phyloP scores from a whole-genome alignment of 2,329 filamentous ascomycete species.

The Helminthosporium solani region DNA sequence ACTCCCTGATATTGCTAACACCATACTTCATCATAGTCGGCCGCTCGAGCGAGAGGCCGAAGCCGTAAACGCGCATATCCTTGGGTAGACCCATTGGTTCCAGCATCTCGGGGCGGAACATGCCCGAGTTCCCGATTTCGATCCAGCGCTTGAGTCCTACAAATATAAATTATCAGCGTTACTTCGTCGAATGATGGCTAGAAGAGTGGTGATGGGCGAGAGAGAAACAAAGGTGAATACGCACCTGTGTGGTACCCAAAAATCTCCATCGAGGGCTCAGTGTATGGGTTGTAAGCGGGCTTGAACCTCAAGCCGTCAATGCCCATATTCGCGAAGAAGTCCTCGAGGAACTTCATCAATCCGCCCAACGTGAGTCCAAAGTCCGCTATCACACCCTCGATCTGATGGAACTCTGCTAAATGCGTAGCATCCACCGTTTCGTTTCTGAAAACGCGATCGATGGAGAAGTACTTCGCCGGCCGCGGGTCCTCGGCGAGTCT shows the following conservation, averaged over 20 bases:
- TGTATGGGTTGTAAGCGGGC: constrained; percentile 82
- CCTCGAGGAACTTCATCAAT: constrained; percentile 69
- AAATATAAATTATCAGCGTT: background rate
- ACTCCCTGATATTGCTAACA: constrained; percentile 79
- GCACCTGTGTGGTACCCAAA: constrained; percentile 86
- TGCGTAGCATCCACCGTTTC: constrained; percentile 97
- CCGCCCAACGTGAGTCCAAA: constrained; percentile 90
- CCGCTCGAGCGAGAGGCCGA: constrained; percentile 85
- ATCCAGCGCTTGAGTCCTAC: constrained; percentile 58
- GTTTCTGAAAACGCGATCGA: constrained; percentile 97
- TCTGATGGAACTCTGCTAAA: constrained; percentile 96
- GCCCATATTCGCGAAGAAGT: constrained; percentile 96
- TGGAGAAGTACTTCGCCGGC: constrained; percentile 95
- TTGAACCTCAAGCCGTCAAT: constrained; percentile 88
- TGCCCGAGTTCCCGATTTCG: constrained; percentile 96
- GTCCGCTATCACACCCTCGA: constrained; percentile 97
- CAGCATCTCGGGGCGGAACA: constrained; percentile 98
- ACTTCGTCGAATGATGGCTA: no score
- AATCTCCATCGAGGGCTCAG: constrained; percentile 90
- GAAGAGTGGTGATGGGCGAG: background rate
- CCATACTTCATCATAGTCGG: constrained; percentile 96
- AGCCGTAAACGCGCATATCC: constrained; percentile 91
- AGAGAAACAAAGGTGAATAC: background rate
- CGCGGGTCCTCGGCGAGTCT: constrained; percentile 81
- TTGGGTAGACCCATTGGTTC: constrained; percentile 91